Base-by-base conservation (phyloP, 169 alveolate genomes). In the Cryptosporidium baileyi region DNA sequence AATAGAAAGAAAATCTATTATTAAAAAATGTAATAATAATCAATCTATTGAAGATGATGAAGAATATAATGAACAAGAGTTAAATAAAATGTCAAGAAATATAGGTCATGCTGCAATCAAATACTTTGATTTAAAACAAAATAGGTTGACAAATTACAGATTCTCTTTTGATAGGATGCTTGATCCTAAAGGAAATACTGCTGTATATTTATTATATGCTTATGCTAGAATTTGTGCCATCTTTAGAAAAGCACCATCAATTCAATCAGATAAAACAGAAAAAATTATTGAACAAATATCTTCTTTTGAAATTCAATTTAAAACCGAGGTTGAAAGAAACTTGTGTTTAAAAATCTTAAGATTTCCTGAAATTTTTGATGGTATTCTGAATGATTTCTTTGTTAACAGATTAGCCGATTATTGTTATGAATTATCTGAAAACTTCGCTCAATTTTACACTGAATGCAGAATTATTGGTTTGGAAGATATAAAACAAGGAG, bases 101-200 rank as follows among this genome's bases (percentile, higher is more conserved):
- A 92, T 98, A 51, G 99, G 99, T 30, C 93, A 94, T 74, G 98
- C 99, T 9, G 99, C 99, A 17, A 95, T 98, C 54, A 97, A 97
- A 91, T 98, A 98, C 90, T 98, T 94, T 90, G 99, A 98, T 80
- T 89, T 98, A 34, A 96, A 96, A 61, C 98, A 97, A 82, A 96
- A 96, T 89, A 91, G 99, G 60, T 90, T 93, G 38, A 93, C 98
- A 59, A 96, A 96, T 79, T 98, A 98, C 82, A 95, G 91, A 88
- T 98, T 97, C 91, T 94, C 98, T 57, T 97, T 94, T 80, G 99
- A 98, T 89, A 92, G 92, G 91, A 97, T 98, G 99, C 94, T 98
- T 61, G 99, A 97, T 85, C 98, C 99, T 47, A 96, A 96, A 85
- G 99, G 99, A 60, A 92, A 90, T 62, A 90, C 93, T 3, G 93